Percentiles rank a stretch among this genome's conserved stretches.
phyloP scores from a whole-genome alignment of 2,329 filamentous ascomycete species.

The Fusarium aywerte region DNA sequence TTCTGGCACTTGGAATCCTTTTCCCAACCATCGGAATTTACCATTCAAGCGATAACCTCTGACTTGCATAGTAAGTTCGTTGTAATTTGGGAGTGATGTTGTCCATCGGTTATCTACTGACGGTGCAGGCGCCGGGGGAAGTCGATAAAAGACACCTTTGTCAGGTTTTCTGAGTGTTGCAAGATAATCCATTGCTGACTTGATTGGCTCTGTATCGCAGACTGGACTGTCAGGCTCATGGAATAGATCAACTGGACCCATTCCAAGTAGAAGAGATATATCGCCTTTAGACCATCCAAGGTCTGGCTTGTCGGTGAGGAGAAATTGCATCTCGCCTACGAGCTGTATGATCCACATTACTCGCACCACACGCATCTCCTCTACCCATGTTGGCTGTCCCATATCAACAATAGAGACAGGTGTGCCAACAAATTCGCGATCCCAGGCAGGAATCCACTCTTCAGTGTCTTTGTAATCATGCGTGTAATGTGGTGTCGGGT shows the following conservation, averaged over 20 bases:
- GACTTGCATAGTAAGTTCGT: background rate
- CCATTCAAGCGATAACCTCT: background rate
- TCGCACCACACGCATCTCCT: slow-evolving; percentile 40
- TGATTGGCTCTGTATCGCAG: background rate
- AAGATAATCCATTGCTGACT: background rate
- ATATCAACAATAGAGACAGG: background rate
- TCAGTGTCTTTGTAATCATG: background rate
- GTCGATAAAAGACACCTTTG: background rate
- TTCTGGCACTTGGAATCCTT: background rate
- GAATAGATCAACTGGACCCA: background rate
- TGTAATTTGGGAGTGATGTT: background rate
- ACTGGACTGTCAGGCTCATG: background rate
- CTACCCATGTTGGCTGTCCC: slow-evolving; percentile 35
- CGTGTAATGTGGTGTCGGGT: background rate
- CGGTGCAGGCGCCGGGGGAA: background rate
- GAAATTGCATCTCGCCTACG: slow-evolving; percentile 15
- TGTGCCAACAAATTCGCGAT: background rate
- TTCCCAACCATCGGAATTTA: background rate
- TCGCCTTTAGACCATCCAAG: background rate
- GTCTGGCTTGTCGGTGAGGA: background rate
- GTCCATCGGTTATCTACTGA: background rate
- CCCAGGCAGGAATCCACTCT: background rate
- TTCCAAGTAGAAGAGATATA: background rate
- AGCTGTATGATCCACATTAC: slow-evolving; percentile 36
- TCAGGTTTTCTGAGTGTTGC: background rate